Evolutionary conservation across 768 basidiomycete genomes (phyloP).

Genomic region (Tulasnella sp.): DNA sequence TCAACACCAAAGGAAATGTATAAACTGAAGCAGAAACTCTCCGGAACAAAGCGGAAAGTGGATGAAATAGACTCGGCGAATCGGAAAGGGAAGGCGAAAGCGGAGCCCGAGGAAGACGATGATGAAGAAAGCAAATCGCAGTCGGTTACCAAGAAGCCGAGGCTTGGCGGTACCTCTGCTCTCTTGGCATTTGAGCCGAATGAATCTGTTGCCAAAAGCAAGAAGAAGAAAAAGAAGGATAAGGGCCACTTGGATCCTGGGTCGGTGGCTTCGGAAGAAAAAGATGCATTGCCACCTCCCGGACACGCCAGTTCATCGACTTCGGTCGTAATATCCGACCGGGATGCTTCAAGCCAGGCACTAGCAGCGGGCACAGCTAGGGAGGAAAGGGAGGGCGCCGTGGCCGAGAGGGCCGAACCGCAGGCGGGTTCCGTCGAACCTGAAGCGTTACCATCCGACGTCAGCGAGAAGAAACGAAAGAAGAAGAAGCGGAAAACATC

Average conservation of each 20-base stretch:
- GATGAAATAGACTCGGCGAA: background rate
- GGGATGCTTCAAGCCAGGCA: background rate
- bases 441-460: background rate
- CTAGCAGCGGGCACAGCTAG: background rate
- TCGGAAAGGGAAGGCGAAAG: constrained; percentile 6
- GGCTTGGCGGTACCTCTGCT: constrained; percentile 1
- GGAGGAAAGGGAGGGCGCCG: background rate
- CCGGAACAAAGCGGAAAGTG: constrained; percentile 5
- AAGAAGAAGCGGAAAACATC: background rate
- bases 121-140: constrained; percentile 17
- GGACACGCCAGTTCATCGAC: background rate
- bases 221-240: constrained; percentile 11
- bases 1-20: constrained; percentile 5
- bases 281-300: background rate
- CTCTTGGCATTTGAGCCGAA: constrained; percentile 3
- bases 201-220: background rate
- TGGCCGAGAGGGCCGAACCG: background rate
- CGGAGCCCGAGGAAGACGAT: background rate
- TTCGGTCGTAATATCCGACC: background rate
- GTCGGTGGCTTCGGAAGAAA: background rate
- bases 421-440: background rate
- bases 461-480: constrained; percentile 2
- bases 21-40: constrained; percentile 8
- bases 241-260: background rate
- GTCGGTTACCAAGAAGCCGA: constrained; percentile 23